Conservation (phyloP, 2,329 filamentous ascomycete species). For the Sporothrix protearum region DNA sequence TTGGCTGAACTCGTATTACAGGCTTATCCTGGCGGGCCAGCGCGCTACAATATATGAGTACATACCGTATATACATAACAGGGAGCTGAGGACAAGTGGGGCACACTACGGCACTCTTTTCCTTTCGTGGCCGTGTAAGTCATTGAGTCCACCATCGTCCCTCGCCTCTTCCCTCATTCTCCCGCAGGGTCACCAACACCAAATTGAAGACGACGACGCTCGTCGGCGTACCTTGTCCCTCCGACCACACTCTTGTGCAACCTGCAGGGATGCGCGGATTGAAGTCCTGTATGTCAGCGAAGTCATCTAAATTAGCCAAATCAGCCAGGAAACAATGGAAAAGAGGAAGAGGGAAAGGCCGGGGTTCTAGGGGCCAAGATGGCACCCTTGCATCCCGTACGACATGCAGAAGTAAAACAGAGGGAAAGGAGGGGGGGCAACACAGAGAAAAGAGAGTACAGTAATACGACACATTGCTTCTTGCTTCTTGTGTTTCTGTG, state of each 20-base stretch:
- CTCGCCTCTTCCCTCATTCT: neutral
- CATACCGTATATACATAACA: too few relatives aligned
- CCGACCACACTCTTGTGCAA: slow-evolving; percentile 2
- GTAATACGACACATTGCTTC: neutral
- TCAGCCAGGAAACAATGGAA: neutral
- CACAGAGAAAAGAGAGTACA: neutral
- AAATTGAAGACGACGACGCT: neutral
- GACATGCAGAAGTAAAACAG: neutral
- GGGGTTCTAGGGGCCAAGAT: neutral
- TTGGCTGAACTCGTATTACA: neutral
- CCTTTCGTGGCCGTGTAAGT: slow-evolving; percentile 12
- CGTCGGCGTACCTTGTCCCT: neutral
- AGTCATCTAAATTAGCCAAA: neutral
- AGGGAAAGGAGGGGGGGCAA: neutral
- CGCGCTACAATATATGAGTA: neutral
- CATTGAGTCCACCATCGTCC: neutral
- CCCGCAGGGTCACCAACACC: neutral
- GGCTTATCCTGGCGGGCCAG: neutral
- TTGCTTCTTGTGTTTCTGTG: neutral
- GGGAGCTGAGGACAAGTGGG: neutral
- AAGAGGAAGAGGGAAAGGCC: neutral
- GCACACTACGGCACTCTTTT: neutral
- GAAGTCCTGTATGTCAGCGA: neutral
- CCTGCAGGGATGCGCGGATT: neutral
- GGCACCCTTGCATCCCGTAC: slow-evolving; percentile 13